Percentiles rank a stretch among this genome's conserved stretches.
These are phyloP conservation scores for Cocos nucifera DNA, from an alignment of 176 grass and related monocot genomes.

Conservation along the genomic window DNA sequence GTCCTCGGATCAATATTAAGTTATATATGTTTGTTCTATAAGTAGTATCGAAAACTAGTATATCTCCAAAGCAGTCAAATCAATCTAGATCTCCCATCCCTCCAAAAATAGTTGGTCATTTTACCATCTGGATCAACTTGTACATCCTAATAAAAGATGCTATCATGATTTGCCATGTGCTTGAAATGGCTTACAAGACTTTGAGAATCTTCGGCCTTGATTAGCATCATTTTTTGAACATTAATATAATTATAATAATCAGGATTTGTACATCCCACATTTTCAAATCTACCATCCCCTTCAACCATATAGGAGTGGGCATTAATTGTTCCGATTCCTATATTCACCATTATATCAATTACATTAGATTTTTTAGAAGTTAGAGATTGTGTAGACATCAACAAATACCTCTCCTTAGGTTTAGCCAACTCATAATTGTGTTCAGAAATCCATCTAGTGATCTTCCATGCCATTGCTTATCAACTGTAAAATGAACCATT, in stretches of 20 bases:
- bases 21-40: slow-evolving; percentile 57
- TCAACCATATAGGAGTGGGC: slow-evolving; percentile 23
- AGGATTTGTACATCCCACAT: slow-evolving; percentile 32
- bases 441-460: slow-evolving; percentile 50
- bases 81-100: slow-evolving; percentile 53
- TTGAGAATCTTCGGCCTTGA: background rate
- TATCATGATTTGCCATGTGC: slow-evolving; percentile 44
- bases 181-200: slow-evolving; percentile 45
- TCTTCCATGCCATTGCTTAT: slow-evolving; percentile 49
- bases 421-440: slow-evolving; percentile 57
- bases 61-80: slow-evolving; percentile 67
- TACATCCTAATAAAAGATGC: slow-evolving; percentile 59
- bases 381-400: background rate
- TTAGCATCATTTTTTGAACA: too few species aligned
- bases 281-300: slow-evolving; percentile 27
- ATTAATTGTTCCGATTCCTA: slow-evolving; percentile 29
- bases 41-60: slow-evolving; percentile 63
- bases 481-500: slow-evolving; percentile 61
- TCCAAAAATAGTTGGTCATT: slow-evolving; percentile 62
- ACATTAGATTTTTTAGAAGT: slow-evolving; percentile 47
- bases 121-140: slow-evolving; percentile 32
- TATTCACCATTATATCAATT: slow-evolving; percentile 41
- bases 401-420: slow-evolving; percentile 61
- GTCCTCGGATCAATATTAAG: too few species aligned
- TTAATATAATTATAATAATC: too few species aligned